These are phyloP conservation scores for Exutisphaerella laricina DNA, from an alignment of 2,329 filamentous ascomycete genomes.

Conservation along the genomic window DNA sequence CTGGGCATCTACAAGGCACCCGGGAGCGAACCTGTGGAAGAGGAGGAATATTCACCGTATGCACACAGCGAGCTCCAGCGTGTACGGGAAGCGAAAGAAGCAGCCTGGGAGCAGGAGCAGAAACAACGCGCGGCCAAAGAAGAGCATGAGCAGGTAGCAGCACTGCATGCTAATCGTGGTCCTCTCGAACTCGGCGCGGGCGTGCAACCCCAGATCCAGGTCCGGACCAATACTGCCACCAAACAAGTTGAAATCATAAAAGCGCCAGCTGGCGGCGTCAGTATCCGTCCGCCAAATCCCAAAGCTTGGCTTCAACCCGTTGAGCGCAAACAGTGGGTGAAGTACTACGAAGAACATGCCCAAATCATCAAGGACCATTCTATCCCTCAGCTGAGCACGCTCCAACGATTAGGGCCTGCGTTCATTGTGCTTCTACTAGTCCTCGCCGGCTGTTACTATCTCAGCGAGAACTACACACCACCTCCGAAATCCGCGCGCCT, in stretches of 20 bases:
- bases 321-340: conserved; percentile 33
- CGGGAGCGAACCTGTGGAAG: conserved; percentile 11
- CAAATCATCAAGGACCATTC: conserved; percentile 31
- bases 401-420: conserved; percentile 44
- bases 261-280: conserved; percentile 10
- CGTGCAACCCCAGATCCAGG: conserved; percentile 23
- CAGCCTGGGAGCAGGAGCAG: conserved; percentile 25
- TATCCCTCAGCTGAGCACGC: conserved; percentile 27
- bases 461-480: conserved; percentile 48
- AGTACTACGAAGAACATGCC: conserved; percentile 35
- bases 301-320: conserved; percentile 29
- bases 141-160: conserved; percentile 17
- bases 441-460: conserved; percentile 40
- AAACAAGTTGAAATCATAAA: neutral
- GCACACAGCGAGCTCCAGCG: conserved; percentile 23
- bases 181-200: conserved; percentile 30
- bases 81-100: conserved; percentile 28
- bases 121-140: conserved; percentile 19
- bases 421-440: conserved; percentile 35
- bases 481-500: conserved; percentile 47
- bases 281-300: conserved; percentile 18
- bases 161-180: conserved; percentile 21
- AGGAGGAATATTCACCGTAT: conserved; percentile 17
- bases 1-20: conserved; percentile 33
- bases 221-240: neutral